These are phyloP conservation scores for Hansenula anomala DNA, from an alignment of 1,139 yeast species.

Conservation along the genomic window DNA sequence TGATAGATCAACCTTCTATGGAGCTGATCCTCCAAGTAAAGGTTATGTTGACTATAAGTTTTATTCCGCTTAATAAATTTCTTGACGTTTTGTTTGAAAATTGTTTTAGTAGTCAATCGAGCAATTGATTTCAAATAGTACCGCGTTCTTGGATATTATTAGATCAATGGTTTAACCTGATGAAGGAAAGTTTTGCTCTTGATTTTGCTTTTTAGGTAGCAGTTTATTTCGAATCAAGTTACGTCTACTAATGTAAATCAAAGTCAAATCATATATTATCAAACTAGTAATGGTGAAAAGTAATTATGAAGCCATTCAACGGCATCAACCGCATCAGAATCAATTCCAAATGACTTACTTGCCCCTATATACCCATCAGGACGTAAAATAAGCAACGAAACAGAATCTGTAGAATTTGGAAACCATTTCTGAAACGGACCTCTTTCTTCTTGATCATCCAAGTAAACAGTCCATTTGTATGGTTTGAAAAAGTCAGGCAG, in stretches of 20 bases:
- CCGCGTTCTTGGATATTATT: no score
- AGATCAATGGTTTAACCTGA: no score
- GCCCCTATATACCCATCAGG: slow-evolving; percentile 34
- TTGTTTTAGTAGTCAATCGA: no score
- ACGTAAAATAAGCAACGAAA: slow-evolving; percentile 27
- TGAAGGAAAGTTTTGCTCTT: no score
- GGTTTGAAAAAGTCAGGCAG: slow-evolving; percentile 29
- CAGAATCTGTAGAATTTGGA: slow-evolving; percentile 25
- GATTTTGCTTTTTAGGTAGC: no score
- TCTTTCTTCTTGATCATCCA: slow-evolving; percentile 23
- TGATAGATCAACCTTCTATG: slow-evolving; percentile 34
- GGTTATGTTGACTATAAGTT: slow-evolving; percentile 5
- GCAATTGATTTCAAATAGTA: no score
- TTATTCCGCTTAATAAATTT: no score
- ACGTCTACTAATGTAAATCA: no score
- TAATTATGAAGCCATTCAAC: background rate
- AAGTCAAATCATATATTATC: background rate
- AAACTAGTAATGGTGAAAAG: background rate
- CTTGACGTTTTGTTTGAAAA: no score
- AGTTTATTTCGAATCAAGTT: no score
- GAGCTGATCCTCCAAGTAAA: slow-evolving; percentile 9
- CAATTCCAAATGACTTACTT: slow-evolving; percentile 20
- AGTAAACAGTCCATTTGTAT: slow-evolving; percentile 28
- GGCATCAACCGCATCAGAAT: slow-evolving; percentile 14
- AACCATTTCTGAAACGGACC: slow-evolving; percentile 23